Evolutionary conservation across 2,329 filamentous ascomycete genomes (phyloP).

Genomic region (Cordyceps militaris): DNA sequence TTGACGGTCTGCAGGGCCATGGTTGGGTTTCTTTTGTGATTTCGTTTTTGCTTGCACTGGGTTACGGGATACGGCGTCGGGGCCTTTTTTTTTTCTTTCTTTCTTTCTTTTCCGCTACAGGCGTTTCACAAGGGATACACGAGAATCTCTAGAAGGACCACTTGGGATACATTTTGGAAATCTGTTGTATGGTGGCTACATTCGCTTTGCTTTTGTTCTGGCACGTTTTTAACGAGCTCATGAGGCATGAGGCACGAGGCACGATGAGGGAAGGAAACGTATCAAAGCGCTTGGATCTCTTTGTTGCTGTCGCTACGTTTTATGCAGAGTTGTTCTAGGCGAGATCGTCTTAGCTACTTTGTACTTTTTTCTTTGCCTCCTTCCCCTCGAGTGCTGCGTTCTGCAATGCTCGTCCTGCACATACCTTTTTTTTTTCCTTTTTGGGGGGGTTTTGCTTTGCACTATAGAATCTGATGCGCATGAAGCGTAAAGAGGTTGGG

Average conservation of each 20-base stretch:
- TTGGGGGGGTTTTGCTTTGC: neutral
- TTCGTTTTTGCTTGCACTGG: neutral
- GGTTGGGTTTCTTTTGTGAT: neutral
- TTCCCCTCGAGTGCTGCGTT: constrained; percentile 16
- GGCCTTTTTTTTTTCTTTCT: neutral
- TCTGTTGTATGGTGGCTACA: constrained; percentile 1
- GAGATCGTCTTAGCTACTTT: constrained; percentile 14
- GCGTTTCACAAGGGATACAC: constrained; percentile 8
- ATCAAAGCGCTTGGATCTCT: constrained; percentile 7
- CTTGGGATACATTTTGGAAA: constrained; percentile 7
- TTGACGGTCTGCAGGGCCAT: neutral
- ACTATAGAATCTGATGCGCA: constrained; percentile 3
- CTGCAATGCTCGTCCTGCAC: constrained; percentile 2
- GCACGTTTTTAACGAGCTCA: neutral
- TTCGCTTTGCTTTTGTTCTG: neutral
- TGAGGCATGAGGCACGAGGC: constrained; percentile 1
- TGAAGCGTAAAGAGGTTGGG: neutral
- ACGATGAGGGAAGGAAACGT: neutral
- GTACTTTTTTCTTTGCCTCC: constrained; percentile 16
- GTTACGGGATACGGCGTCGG: constrained; percentile 1
- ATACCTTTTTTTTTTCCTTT: constrained; percentile 6
- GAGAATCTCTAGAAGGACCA: constrained; percentile 10
- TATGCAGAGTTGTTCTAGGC: constrained; percentile 12
- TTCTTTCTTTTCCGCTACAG: constrained; percentile 1
- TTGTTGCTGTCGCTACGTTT: constrained; percentile 2